Percentiles rank a stretch among this genome's conserved stretches.
Conservation (phyloP, 179 eudicot genomes). For the Spergularia azorica region DNA sequence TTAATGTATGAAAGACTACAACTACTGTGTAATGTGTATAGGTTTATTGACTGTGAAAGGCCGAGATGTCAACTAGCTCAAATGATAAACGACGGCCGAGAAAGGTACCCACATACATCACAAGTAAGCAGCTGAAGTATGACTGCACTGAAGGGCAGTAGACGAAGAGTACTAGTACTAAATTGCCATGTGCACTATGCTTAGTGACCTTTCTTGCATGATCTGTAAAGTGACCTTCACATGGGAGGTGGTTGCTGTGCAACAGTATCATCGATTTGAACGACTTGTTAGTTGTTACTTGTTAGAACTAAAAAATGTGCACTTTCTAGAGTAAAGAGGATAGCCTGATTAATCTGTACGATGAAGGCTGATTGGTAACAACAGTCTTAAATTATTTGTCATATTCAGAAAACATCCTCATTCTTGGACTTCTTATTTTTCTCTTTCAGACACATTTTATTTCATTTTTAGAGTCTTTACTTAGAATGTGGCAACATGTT, state of each 20-base stretch:
- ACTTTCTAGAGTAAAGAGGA: background rate
- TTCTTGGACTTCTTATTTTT: background rate
- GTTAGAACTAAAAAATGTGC: background rate
- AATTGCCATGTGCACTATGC: constrained; percentile 17
- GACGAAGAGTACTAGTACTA: background rate
- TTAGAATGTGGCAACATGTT: constrained; percentile 21
- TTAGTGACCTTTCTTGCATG: background rate
- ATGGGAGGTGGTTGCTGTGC: constrained; percentile 13
- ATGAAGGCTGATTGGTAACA: background rate
- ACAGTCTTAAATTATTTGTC: background rate
- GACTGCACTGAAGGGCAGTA: too few species aligned
- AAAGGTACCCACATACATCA: too few species aligned
- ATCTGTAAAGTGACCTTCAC: constrained; percentile 24
- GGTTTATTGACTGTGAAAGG: too few species aligned
- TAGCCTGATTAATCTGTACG: too few species aligned
- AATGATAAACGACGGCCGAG: too few species aligned
- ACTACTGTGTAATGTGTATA: too few species aligned
- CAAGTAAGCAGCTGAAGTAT: too few species aligned
- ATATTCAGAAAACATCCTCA: background rate
- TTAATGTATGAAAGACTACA: too few species aligned
- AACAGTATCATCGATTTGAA: background rate
- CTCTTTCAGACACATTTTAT: background rate
- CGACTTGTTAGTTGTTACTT: background rate
- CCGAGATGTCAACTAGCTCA: too few species aligned
- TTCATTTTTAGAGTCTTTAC: background rate